Conservation (phyloP, 2,329 filamentous ascomycete species). For the Colletotrichum musicola region DNA sequence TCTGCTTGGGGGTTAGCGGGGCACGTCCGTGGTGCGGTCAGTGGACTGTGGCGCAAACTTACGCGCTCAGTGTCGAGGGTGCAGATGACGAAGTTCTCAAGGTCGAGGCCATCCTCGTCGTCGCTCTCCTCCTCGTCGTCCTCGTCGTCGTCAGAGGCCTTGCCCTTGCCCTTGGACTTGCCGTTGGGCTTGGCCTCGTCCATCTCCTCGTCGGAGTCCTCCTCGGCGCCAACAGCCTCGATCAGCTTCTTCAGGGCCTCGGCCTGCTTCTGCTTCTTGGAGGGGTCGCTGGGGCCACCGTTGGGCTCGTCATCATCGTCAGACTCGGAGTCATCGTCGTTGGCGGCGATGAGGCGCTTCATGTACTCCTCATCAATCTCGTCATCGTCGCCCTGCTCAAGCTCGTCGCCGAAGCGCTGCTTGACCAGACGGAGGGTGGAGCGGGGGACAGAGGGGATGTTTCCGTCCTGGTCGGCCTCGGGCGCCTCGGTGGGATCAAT, state of each 20-base stretch:
- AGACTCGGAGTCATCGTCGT: slow-evolving; percentile 66
- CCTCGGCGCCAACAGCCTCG: slow-evolving; percentile 72
- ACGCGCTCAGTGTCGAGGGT: slow-evolving; percentile 95
- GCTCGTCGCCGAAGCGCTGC: slow-evolving; percentile 72
- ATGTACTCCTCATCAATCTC: slow-evolving; percentile 77
- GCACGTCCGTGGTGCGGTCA: background rate
- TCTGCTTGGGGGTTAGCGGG: slow-evolving; percentile 61
- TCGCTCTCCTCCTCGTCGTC: slow-evolving; percentile 65
- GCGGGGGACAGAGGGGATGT: slow-evolving; percentile 73
- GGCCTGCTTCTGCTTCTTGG: slow-evolving; percentile 85
- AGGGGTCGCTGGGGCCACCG: slow-evolving; percentile 90
- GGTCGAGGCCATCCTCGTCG: slow-evolving; percentile 73
- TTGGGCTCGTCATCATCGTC: slow-evolving; percentile 70
- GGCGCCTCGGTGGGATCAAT: slow-evolving; percentile 88
- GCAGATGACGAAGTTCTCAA: slow-evolving; percentile 94
- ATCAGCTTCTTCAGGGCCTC: slow-evolving; percentile 84
- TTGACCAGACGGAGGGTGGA: slow-evolving; percentile 94
- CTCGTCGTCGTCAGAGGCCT: slow-evolving; percentile 72
- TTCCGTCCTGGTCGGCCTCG: slow-evolving; percentile 73
- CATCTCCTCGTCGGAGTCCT: slow-evolving; percentile 77
- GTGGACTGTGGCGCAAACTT: slow-evolving; percentile 50
- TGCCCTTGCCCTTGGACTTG: slow-evolving; percentile 77
- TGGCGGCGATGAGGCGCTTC: slow-evolving; percentile 64
- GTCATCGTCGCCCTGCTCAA: slow-evolving; percentile 67
- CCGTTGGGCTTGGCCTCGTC: slow-evolving; percentile 74